Base-by-base conservation (phyloP, 164 flowering plant species). In the Malania oleifera region DNA sequence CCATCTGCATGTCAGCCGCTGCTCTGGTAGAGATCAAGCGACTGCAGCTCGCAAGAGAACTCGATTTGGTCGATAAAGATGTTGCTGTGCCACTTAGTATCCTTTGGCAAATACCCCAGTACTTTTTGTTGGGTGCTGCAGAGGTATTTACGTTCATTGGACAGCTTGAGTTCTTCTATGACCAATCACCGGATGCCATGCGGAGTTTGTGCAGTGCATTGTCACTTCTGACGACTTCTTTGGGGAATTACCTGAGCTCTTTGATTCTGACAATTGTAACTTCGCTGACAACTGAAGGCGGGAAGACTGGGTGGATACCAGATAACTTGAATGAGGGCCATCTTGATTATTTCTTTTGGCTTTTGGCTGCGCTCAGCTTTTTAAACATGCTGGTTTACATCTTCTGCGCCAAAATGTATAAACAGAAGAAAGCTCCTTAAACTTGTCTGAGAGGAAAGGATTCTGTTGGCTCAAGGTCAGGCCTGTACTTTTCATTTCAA, bases 101-200 rank as follows among this genome's bases (percentile, higher is more conserved):
- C 34, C 59, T 81, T 2, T 85, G 91, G 95, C 95, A 85, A 64
- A 71, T 83, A 52, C 95, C 95, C 2, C 95, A 87, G 57, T 87
- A 87, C 65, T 75, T 83, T 67, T 68, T 85, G 65, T 47, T 83
- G 19, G 96, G 95, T 0, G 85, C 88, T 8, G 75, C 88, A 0
- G 95, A 82, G 52, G 61, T 84, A 40, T 84, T 80, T 54, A 78
- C 85, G 1, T 75, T 77, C 60, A 77, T 84, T 35, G 93, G 93
- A 38, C 87, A 82, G 69, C 77, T 82, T 1, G 89, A 86, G 74
- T 86, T 84, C 70, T 86, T 86, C 77, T 86, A 86, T 35, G 87
- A 83, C 45, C 89, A 86, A 56, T 82, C 93, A 0, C 93, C 93
- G 1, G 87, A 84, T 62, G 84, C 93, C 46, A 84, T 84, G 93